Base-by-base conservation (phyloP, 2,329 filamentous ascomycete genomes). In the Huntiella abstrusa region DNA sequence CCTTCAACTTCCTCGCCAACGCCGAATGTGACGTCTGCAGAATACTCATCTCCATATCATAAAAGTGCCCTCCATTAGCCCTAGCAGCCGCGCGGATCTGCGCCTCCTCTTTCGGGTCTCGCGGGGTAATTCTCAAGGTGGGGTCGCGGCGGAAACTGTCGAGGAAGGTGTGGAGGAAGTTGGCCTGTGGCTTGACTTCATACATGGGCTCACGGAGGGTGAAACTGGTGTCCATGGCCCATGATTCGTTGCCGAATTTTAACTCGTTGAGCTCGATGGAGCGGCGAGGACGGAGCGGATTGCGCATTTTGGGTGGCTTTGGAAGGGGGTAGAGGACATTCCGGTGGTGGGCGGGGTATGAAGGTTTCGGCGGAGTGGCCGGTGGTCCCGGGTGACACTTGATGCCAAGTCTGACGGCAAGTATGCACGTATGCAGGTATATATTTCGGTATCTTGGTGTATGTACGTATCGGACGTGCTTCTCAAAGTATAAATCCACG, bases 1-100 rank as follows among this genome's bases (percentile, higher is more conserved):
- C 77, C 63, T 92, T 91, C 54, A 93, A 64, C 59, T 77, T 79
- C 56, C 86, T 71, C 43, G 81, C 75, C 43, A 96, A 68, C 5
- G 80, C 76, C 40, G 83, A 80, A 52, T 78, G 71, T 3, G 83
- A 81, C 1, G 84, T 87, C 57, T 86, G 79, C 53, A 84, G 63
- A 57, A 83, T 71, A 41, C 73, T 75, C 54, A 63, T 61, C 22
- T 65, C 67, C 44, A 76, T 52, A 54, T 76, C 71, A 53, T 69
- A 76, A 56, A 71, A 71, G 48, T 71, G 67, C 2, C 61, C 55
- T 46, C 62, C 62, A 51, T 63, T 59, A 33, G 45, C 49, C n/a
- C 39, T 16, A 47, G 56, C 50, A 47, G 54, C 48, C 42, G 60
- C 55, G 52, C 55, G 55, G 41, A 67, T 58, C 35, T 63, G 62